Conservation (phyloP, 2,329 filamentous ascomycete genomes). For the Fusarium decemcellulare region DNA sequence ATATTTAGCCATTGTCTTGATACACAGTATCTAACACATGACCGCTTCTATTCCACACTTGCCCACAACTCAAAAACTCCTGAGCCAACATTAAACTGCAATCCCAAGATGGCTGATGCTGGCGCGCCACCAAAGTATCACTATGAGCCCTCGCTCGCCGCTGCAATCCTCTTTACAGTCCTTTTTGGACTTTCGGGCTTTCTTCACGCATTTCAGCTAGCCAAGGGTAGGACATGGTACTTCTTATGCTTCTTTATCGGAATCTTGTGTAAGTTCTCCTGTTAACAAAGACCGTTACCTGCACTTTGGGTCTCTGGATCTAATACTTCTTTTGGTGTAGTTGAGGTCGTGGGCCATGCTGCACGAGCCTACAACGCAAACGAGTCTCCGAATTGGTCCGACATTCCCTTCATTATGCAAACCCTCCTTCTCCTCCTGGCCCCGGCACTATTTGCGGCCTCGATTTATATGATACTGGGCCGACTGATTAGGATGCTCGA, state of each 20-base stretch:
- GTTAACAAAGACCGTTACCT: too few species aligned
- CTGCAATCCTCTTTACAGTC: background rate
- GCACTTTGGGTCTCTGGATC: too few species aligned
- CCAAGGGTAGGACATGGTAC: background rate
- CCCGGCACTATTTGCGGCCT: background rate
- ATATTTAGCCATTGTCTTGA: background rate
- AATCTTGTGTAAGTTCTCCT: background rate
- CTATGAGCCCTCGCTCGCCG: background rate
- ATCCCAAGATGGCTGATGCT: background rate
- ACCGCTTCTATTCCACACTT: too few species aligned
- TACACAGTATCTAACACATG: too few species aligned
- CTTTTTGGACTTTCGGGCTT: background rate
- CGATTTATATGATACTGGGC: background rate
- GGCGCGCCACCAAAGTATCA: background rate
- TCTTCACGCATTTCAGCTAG: background rate
- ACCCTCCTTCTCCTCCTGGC: background rate
- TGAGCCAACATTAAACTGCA: background rate
- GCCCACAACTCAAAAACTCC: too few species aligned
- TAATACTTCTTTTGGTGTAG: background rate
- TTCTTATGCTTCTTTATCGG: background rate
- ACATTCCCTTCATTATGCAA: background rate
- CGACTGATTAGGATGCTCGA: background rate
- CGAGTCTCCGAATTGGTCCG: background rate
- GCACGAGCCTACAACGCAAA: background rate
- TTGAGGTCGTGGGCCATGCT: background rate